Percentiles rank a stretch among this genome's conserved stretches.
Conservation (phyloP, 345 rosid species). For the Gossypium sturtianum region DNA sequence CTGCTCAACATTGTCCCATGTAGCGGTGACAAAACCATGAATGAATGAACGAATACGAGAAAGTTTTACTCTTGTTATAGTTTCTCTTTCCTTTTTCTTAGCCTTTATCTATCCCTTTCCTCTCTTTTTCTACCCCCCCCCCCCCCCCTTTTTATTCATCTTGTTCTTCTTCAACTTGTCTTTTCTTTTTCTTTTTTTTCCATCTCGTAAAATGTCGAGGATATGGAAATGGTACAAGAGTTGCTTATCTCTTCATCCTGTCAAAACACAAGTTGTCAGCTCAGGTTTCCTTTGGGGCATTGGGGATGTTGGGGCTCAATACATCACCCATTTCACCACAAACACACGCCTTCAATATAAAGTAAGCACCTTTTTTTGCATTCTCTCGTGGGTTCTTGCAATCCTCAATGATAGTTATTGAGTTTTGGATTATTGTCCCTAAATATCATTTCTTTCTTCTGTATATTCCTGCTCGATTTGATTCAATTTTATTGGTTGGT, state of each 20-base stretch:
- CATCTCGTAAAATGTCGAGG: constrained; percentile 40
- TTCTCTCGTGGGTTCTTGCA: neutral
- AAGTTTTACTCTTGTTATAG: too few species aligned
- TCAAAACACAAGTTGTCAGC: constrained; percentile 84
- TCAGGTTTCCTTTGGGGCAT: constrained; percentile 87
- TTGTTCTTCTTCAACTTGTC: neutral
- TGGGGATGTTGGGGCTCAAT: constrained; percentile 87
- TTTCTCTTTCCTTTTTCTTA: too few species aligned
- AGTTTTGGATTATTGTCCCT: neutral
- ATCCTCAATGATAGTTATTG: neutral
- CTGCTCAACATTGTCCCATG: too few species aligned
- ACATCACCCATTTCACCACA: constrained; percentile 72
- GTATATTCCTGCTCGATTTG: neutral
- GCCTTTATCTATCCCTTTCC: too few species aligned
- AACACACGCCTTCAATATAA: constrained; percentile 34
- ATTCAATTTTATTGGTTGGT: neutral
- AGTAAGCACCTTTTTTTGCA: constrained; percentile 20
- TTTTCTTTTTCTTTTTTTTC: neutral
- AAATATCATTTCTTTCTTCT: neutral
- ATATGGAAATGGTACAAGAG: constrained; percentile 88
- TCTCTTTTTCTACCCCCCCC: too few species aligned
- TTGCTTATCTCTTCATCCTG: constrained; percentile 58
- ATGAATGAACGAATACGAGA: too few species aligned
- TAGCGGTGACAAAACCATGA: too few species aligned
- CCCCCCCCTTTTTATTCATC: too few species aligned